These are phyloP conservation scores for Podila epicladia DNA, from an alignment of 192 early-diverging fungal genomes.

Conservation along the genomic window DNA sequence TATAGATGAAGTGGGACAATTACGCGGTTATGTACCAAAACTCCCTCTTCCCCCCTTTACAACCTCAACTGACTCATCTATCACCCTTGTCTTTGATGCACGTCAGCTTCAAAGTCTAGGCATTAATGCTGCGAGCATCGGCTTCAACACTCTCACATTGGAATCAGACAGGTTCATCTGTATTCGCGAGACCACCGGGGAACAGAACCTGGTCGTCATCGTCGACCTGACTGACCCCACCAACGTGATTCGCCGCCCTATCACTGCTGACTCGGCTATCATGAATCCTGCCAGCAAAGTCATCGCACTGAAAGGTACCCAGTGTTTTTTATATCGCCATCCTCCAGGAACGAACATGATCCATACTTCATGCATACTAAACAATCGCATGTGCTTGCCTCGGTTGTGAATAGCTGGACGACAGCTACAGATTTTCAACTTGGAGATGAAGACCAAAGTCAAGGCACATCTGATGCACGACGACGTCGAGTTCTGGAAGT, in stretches of 20 bases:
- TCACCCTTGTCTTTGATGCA: background rate
- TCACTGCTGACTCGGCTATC: slow-evolving; percentile 97
- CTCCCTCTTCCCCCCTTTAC: background rate
- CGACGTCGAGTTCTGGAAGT: slow-evolving; percentile 92
- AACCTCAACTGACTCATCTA: background rate
- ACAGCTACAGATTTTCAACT: slow-evolving; percentile 97
- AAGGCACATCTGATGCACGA: slow-evolving; percentile 94
- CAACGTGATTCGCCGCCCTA: slow-evolving; percentile 88
- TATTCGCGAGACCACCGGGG: slow-evolving; percentile 78
- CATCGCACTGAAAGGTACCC: slow-evolving; percentile 93
- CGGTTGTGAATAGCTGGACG: slow-evolving; percentile 68
- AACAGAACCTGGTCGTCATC: slow-evolving; percentile 92
- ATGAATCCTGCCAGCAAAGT: slow-evolving; percentile 96
- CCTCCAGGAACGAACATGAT: background rate
- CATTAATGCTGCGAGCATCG: slow-evolving; percentile 92
- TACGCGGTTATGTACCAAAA: background rate
- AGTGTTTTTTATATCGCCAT: too few species aligned
- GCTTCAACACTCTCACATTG: slow-evolving; percentile 97
- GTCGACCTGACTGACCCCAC: slow-evolving; percentile 90
- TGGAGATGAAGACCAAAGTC: slow-evolving; percentile 95
- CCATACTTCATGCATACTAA: background rate
- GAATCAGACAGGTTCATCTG: slow-evolving; percentile 99
- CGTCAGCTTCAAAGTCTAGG: slow-evolving; percentile 88
- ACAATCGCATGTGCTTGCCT: background rate
- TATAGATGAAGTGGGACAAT: background rate